phyloP scores from a whole-genome alignment of 1,284 basidiomycete species.

The Cryptococcus sp. region DNA sequence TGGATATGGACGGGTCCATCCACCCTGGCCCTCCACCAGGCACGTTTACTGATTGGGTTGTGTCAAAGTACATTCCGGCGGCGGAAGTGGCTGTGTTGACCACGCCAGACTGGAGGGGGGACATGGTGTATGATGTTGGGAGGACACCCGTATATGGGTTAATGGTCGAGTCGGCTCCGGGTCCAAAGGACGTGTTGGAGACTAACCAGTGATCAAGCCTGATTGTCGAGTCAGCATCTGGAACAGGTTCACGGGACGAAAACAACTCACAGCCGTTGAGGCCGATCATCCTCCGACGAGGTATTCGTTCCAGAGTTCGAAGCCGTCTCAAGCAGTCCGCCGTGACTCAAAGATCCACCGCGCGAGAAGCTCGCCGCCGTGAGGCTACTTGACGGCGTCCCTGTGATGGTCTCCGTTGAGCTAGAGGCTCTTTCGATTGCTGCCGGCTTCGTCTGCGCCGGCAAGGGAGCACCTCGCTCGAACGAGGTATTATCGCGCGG shows the following conservation, averaged over 20 bases:
- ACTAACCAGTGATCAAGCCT: constrained; percentile 41
- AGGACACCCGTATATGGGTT: not conserved
- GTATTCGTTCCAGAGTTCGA: not conserved
- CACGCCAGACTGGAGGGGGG: not conserved
- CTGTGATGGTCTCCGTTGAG: no score
- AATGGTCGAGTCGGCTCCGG: constrained; percentile 23
- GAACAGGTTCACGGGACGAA: no score
- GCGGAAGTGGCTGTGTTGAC: not conserved
- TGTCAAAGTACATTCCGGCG: constrained; percentile 3
- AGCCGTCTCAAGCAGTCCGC: constrained; percentile 1
- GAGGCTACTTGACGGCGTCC: no score
- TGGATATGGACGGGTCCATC: constrained; percentile 20
- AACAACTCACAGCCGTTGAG: no score
- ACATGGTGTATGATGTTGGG: not conserved
- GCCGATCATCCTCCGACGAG: no score
- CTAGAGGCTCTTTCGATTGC: no score
- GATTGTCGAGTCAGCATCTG: not conserved
- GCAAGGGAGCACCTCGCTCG: constrained; percentile 25
- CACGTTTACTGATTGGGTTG: constrained; percentile 5
- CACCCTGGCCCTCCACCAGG: constrained; percentile 5
- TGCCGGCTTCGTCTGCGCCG: no score
- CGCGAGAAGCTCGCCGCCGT: no score
- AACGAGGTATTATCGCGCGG: constrained; percentile 36
- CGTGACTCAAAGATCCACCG: no score
- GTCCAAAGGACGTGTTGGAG: constrained; percentile 32